Percentiles rank a stretch among this genome's conserved stretches.
These are phyloP conservation scores for Dothiorella sarmentorum DNA, from an alignment of 2,329 filamentous ascomycete species.

Conservation along the genomic window DNA sequence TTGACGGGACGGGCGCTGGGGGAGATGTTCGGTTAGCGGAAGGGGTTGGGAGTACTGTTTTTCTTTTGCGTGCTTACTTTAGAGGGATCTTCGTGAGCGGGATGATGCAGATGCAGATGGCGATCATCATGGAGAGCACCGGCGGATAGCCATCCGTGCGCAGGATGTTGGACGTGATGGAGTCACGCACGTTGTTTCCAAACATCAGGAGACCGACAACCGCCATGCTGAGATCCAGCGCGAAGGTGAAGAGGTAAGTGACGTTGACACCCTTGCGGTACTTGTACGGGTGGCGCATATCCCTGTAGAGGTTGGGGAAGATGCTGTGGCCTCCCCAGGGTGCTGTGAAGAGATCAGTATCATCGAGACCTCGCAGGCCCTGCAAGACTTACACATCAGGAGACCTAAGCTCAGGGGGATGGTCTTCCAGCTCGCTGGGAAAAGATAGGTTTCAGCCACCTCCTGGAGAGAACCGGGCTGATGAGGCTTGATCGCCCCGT, in stretches of 20 bases:
- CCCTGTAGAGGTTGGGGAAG: conserved; percentile 81
- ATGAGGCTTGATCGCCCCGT: conserved; percentile 79
- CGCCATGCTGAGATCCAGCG: conserved; percentile 78
- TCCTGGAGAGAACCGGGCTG: conserved; percentile 78
- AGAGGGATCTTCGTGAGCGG: conserved; percentile 93
- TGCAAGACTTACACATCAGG: conserved; percentile 62
- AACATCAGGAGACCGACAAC: conserved; percentile 91
- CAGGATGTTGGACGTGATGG: conserved; percentile 88
- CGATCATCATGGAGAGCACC: conserved; percentile 71
- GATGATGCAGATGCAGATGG: conserved; percentile 85
- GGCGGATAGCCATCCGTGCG: conserved; percentile 69
- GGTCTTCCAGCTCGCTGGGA: conserved; percentile 82
- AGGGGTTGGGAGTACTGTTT: background rate
- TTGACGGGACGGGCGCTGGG: conserved; percentile 75
- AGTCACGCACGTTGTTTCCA: conserved; percentile 79
- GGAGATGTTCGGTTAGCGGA: conserved; percentile 37
- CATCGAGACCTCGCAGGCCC: conserved; percentile 2
- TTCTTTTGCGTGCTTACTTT: conserved; percentile 8
- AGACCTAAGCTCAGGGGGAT: conserved; percentile 85
- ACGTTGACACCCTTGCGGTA: conserved; percentile 71
- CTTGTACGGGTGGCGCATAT: conserved; percentile 79
- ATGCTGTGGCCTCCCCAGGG: conserved; percentile 69
- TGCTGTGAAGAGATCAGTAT: conserved; percentile 33
- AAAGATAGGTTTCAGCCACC: conserved; percentile 74
- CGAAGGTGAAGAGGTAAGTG: conserved; percentile 82